Percentiles rank a stretch among this genome's conserved stretches.
These are phyloP conservation scores for Trichoderma brevicompactum DNA, from an alignment of 2,329 filamentous ascomycete genomes.

Conservation along the genomic window DNA sequence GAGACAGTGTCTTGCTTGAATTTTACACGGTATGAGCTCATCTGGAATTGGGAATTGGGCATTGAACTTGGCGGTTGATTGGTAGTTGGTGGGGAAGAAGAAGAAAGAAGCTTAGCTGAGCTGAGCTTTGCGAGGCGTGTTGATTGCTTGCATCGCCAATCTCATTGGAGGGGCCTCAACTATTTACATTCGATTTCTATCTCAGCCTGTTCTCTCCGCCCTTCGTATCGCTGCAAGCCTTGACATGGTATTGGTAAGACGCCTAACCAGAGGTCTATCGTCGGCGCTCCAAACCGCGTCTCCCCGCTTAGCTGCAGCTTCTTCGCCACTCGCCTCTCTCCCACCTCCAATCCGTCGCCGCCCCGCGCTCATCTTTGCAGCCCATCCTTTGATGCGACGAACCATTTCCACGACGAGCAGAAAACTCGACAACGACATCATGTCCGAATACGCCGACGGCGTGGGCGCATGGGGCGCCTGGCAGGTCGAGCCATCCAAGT, in stretches of 20 bases:
- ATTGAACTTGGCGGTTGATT: too few relatives aligned
- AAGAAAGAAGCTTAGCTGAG: too few relatives aligned
- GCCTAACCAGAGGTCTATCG: not conserved
- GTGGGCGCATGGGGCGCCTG: slow-evolving; percentile 46
- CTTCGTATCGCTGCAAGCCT: not conserved
- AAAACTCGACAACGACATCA: not conserved
- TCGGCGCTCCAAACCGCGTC: not conserved
- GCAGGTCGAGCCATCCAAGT: slow-evolving; percentile 46
- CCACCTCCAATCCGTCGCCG: not conserved
- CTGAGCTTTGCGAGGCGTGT: too few relatives aligned
- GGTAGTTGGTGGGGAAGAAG: too few relatives aligned
- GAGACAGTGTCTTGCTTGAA: fast-evolving
- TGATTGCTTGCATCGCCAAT: too few relatives aligned
- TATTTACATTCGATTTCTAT: too few relatives aligned
- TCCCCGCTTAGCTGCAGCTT: not conserved
- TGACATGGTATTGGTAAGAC: slow-evolving; percentile 31
- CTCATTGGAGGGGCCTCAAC: too few relatives aligned
- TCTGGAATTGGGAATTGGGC: slow-evolving; percentile 20
- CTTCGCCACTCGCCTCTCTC: not conserved
- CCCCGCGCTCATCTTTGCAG: not conserved
- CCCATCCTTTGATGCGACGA: too few relatives aligned
- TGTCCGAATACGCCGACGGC: slow-evolving; percentile 35
- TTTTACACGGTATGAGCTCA: slow-evolving; percentile 44
- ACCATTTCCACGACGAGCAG: not conserved
- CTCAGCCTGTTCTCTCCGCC: too few relatives aligned